Evolutionary conservation across 1,284 basidiomycete species (phyloP).

Genomic region (Puccinia polysora): DNA sequence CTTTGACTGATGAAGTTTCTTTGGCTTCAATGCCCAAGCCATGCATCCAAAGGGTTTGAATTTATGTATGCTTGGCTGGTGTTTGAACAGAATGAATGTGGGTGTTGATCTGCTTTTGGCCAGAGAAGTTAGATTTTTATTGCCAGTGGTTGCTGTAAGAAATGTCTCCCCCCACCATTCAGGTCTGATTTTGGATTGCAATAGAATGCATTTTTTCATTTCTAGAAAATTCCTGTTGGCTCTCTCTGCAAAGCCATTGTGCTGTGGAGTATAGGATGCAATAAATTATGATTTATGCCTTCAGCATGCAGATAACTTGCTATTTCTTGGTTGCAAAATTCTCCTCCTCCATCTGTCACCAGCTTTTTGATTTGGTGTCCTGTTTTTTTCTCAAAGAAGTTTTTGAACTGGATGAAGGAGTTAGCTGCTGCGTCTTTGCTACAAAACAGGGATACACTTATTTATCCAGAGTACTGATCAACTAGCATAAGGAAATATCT

Average conservation of each 20-base stretch:
- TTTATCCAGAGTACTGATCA: background rate
- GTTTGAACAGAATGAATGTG: background rate
- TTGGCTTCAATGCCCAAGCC: background rate
- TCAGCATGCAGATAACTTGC: background rate
- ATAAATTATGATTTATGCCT: background rate
- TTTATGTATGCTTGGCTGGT: background rate
- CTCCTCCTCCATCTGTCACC: background rate
- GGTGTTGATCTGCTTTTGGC: background rate
- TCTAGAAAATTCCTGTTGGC: background rate
- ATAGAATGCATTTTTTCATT: background rate
- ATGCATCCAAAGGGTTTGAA: background rate
- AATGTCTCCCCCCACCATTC: background rate
- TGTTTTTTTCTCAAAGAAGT: background rate
- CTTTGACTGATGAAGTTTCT: background rate
- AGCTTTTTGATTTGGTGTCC: background rate
- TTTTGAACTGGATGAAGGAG: background rate
- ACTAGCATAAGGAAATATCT: background rate
- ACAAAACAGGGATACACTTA: background rate
- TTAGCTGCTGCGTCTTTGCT: background rate
- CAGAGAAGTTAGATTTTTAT: background rate
- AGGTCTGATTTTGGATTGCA: background rate
- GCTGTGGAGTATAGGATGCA: background rate
- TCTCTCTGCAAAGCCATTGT: constrained; percentile 6
- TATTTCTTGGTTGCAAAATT: background rate
- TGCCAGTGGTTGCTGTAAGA: background rate